phyloP scores from a whole-genome alignment of 495 filamentous ascomycete genomes.

The Aspergillus sclerotioniger region DNA sequence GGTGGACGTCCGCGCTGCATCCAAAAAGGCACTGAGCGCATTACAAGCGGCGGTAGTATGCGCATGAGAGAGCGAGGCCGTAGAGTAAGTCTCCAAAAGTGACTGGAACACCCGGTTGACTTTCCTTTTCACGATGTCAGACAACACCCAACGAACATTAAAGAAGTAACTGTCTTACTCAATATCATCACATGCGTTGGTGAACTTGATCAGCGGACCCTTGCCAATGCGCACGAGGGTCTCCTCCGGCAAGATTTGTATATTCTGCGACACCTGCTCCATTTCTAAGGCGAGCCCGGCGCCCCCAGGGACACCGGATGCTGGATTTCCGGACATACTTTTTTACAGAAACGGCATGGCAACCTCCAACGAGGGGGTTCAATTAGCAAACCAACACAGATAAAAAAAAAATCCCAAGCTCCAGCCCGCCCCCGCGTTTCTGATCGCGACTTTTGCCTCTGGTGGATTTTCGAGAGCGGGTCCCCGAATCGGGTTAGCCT shows the following conservation, averaged over 20 bases:
- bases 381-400: constrained; percentile 2
- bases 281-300: constrained; percentile 22
- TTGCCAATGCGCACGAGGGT: constrained; percentile 38
- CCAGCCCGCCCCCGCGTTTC: constrained; percentile 20
- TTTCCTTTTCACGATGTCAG: constrained; percentile 32
- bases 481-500: constrained; percentile 26
- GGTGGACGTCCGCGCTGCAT: constrained; percentile 41
- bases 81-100: constrained; percentile 38
- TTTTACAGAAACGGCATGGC: constrained; percentile 20
- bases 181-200: constrained; percentile 31
- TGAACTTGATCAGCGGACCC: constrained; percentile 41
- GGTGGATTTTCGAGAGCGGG: constrained; percentile 31
- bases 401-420: constrained; percentile 3
- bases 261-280: constrained; percentile 35
- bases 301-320: constrained; percentile 13
- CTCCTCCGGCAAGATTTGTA: constrained; percentile 40
- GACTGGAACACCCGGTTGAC: constrained; percentile 37
- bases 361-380: constrained; percentile 6
- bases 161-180: constrained; percentile 33
- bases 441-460: constrained; percentile 17
- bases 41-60: constrained; percentile 47
- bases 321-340: constrained; percentile 27
- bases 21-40: constrained; percentile 46
- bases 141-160: background rate
- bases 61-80: constrained; percentile 33